phyloP scores from a whole-genome alignment of 2,329 filamentous ascomycete species.

The Tolypocladium endophyticum region DNA sequence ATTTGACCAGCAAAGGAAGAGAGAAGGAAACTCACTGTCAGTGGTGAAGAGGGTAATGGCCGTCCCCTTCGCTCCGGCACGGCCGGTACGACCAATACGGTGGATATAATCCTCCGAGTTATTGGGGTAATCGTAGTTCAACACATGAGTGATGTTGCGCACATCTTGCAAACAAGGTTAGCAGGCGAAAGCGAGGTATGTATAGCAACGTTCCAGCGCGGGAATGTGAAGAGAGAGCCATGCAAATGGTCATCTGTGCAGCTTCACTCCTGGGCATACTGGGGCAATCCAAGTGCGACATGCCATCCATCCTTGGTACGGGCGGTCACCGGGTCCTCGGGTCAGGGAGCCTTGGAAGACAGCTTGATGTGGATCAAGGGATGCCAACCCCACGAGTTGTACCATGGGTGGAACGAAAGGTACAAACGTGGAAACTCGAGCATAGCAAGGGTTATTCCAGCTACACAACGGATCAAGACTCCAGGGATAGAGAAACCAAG shows the following conservation, averaged over 20 bases:
- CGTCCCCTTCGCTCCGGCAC: constrained; percentile 88
- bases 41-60: constrained; percentile 98
- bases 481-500: constrained; percentile 69
- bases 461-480: constrained; percentile 61
- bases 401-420: constrained; percentile 46
- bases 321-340: constrained; percentile 46
- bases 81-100: constrained; percentile 89
- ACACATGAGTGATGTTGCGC: constrained; percentile 99
- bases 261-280: constrained; percentile 44
- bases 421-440: constrained; percentile 69
- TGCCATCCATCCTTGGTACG: constrained; percentile 38
- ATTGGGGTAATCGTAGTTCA: constrained; percentile 99
- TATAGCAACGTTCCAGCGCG: constrained; percentile 54
- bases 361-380: constrained; percentile 68
- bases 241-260: constrained; percentile 38
- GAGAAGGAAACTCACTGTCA: constrained; percentile 69
- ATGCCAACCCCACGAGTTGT: constrained; percentile 67
- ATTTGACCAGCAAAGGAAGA: background rate
- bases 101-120: constrained; percentile 99
- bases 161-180: constrained; percentile 84
- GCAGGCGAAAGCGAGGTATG: constrained; percentile 44
- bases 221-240: constrained; percentile 33
- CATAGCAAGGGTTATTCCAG: constrained; percentile 44
- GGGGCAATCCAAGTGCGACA: constrained; percentile 49
- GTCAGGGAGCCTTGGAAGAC: constrained; percentile 47